These are phyloP conservation scores for Lactifluus pinguis DNA, from an alignment of 768 basidiomycete species.

Conservation along the genomic window DNA sequence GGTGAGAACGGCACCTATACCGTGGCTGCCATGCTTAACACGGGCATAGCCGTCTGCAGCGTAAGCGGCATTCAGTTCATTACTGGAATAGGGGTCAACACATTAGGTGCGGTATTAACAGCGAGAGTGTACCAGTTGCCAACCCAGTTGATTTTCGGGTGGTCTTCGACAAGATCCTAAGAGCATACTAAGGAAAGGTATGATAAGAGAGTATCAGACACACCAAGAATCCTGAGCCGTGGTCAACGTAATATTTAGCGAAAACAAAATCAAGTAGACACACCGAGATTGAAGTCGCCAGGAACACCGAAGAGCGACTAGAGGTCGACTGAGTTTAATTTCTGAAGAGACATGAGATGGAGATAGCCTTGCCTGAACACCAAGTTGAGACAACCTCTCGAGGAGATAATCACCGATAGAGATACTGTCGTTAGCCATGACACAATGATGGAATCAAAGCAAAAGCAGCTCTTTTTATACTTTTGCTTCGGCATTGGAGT, in stretches of 20 bases:
- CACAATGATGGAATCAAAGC: not conserved
- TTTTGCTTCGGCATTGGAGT: not conserved
- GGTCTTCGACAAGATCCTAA: constrained; percentile 77
- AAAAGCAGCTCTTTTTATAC: constrained; percentile 1
- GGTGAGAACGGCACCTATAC: constrained; percentile 63
- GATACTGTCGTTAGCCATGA: constrained; percentile 26
- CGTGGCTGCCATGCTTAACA: constrained; percentile 52
- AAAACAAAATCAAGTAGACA: not conserved
- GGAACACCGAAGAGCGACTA: constrained; percentile 80
- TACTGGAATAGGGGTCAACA: constrained; percentile 35
- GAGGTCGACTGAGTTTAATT: constrained; percentile 10
- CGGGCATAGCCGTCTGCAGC: constrained; percentile 92
- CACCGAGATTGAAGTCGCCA: constrained; percentile 78
- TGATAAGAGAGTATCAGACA: constrained; percentile 9
- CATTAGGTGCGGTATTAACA: not conserved
- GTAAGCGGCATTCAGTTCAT: constrained; percentile 82
- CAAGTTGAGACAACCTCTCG: constrained; percentile 52
- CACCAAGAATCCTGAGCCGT: constrained; percentile 37
- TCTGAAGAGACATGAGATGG: not conserved
- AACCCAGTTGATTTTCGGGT: constrained; percentile 72
- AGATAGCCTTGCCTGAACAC: constrained; percentile 39
- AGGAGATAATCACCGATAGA: constrained; percentile 54
- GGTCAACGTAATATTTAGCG: not conserved
- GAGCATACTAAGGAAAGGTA: constrained; percentile 5
- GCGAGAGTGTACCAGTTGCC: constrained; percentile 58